Percentiles rank a stretch among this genome's conserved stretches.
Conservation (phyloP, 495 filamentous ascomycete genomes). For the Mycothermus thermophilus region DNA sequence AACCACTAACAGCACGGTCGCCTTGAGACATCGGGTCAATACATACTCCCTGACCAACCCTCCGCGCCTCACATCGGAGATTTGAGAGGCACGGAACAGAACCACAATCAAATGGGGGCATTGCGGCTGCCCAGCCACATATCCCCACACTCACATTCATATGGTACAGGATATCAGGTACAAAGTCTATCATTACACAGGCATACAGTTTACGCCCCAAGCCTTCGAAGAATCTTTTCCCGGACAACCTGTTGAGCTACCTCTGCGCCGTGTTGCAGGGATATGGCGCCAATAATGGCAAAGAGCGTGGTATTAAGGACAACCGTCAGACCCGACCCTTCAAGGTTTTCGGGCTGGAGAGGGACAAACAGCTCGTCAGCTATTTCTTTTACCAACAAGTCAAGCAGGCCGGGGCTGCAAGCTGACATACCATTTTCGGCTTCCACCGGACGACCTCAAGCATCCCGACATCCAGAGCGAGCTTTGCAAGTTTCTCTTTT, state of each 20-base stretch:
- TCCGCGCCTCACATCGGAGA: no score
- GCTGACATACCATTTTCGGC: conserved; percentile 53
- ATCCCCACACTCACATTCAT: no score
- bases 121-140: no score
- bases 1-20: no score
- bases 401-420: not conserved
- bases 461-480: conserved; percentile 59
- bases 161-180: conserved; percentile 22
- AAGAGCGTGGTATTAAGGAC: conserved; percentile 66
- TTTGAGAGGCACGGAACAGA: no score
- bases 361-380: conserved; percentile 4
- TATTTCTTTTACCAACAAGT: not conserved
- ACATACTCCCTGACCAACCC: no score
- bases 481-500: conserved; percentile 44
- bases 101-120: no score
- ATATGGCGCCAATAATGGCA: conserved; percentile 75
- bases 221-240: conserved; percentile 55
- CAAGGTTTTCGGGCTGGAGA: conserved; percentile 53
- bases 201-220: conserved; percentile 11
- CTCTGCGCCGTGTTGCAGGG: conserved; percentile 70
- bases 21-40: no score
- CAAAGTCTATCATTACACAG: conserved; percentile 12
- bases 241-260: conserved; percentile 59
- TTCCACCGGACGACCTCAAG: conserved; percentile 70
- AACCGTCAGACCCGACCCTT: conserved; percentile 52